Base-by-base conservation (phyloP, 1,139 yeast species). In the Geotrichum bryndzae region DNA sequence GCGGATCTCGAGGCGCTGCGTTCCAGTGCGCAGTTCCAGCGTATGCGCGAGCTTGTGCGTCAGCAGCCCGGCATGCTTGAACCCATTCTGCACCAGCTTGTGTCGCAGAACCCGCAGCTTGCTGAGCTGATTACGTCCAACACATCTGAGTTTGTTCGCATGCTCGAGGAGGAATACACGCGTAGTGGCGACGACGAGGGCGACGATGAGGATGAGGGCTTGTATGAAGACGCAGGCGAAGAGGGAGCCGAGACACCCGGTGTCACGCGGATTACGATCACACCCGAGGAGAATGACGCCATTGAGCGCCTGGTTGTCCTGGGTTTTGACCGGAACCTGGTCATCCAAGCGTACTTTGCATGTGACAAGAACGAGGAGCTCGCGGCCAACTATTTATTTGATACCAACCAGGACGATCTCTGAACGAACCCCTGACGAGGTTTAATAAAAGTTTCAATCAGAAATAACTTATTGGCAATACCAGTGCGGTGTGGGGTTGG, bases 351-450 rank as follows among this genome's bases (percentile, higher is more conserved):
- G 48, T 95, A 90, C 77, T 87, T 95, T 82, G 99, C 98, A 55
- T 94, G 99, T 76, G 99, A 95, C 72, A 94, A 92, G 79, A 91
- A 94, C 76, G 99, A 94, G 77, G 97, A 94, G 79, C 83, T 90
- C 70, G 91, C 99, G 54, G 99, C 98, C 51, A 95, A 94, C 77
- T 84, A 90, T 72, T 80, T 94, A 70, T 89, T 88, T 63, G 80
- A 77, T 68, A 78, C 77, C 61, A 80, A 80, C 50, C 67, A 73
- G 62, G 77, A 74, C 15, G 76, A 74, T 66, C n/a, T 50, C 13
- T 50, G 10, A 52, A 4, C 45, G n/a, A 33, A 29, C 13, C 13
- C 15, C 45, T 52, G 38, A 25, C 15, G 56, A 45, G 50, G 25
- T 27, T 35, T 38, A n/a, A 54, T n/a, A 22, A 53, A 53, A 11